phyloP scores from a whole-genome alignment of 108 stramenopile species.

The Craspedostauros australis region DNA sequence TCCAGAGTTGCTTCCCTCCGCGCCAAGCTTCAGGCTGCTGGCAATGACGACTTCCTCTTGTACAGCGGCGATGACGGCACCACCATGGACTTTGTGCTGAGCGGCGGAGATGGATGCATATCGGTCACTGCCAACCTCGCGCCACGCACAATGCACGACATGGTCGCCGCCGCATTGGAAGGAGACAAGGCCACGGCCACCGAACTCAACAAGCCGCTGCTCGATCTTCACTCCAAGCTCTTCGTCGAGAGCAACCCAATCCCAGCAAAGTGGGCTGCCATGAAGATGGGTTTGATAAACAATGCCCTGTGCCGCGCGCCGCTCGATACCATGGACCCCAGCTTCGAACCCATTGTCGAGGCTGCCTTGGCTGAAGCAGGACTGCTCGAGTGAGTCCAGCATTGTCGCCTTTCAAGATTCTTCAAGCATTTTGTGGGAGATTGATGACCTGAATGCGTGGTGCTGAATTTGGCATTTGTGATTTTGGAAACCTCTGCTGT shows the following conservation, averaged over 20 bases:
- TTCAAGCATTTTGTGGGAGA: no score
- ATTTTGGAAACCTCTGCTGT: no score
- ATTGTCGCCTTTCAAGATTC: no score
- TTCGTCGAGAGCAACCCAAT: constrained; percentile 87
- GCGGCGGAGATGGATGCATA: constrained; percentile 90
- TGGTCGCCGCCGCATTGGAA: constrained; percentile 52
- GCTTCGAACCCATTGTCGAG: constrained; percentile 42
- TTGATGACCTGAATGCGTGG: no score
- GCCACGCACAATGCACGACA: constrained; percentile 54
- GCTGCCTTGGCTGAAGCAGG: constrained; percentile 38
- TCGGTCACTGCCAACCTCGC: constrained; percentile 86
- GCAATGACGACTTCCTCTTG: constrained; percentile 51
- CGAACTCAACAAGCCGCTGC: constrained; percentile 52
- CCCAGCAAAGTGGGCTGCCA: constrained; percentile 70
- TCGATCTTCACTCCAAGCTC: constrained; percentile 55
- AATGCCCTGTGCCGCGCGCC: constrained; percentile 57
- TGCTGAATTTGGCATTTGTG: no score
- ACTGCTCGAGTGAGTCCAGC: no score
- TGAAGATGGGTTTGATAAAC: constrained; percentile 42
- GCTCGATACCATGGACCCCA: constrained; percentile 49
- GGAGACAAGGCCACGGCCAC: constrained; percentile 46
- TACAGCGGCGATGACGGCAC: constrained; percentile 90
- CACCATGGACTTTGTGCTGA: constrained; percentile 65
- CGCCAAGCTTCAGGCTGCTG: constrained; percentile 28
- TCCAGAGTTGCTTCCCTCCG: constrained; percentile 42